Base-by-base conservation (phyloP, 108 stramenopile genomes). In the Conticribra weissflogii region DNA sequence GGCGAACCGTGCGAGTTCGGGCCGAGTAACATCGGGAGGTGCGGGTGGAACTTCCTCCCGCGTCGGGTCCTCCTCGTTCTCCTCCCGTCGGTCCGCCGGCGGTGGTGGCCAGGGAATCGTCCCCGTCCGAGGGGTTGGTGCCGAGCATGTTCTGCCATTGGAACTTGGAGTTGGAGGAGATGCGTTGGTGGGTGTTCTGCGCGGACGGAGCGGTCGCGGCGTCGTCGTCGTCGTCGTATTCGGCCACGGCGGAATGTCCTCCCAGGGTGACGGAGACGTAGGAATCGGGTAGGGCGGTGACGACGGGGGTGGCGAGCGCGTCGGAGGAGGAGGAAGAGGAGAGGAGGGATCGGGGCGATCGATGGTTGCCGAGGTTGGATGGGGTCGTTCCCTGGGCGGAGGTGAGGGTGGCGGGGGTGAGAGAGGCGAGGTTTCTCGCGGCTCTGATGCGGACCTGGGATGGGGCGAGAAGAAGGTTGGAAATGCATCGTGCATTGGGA, bases 391-490 rank as follows among this genome's bases (percentile, higher is more conserved):
- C 62, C 29, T 18, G 36, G 16, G 56, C 15, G 3, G 58, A 1
- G 15, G 49, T 3, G 8, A 60, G 52, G 0, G 70, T 36, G 3
- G 71, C 31, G 5, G 60, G 9, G 5, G 68, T 33, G 78, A 92
- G 87, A 31, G 88, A 83, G 53, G 95, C 91, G 17, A 97, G 87
- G 67, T 96, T 93, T 54, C 96, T 80, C 9, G 95, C 97, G 41
- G 79, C 91, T 63, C 91, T 86, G 59, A 97, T 89, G n/a, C 92
- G 83, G 15, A 97, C 90, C 74, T 95, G 34, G 44, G 27, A 56
- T 8, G 8, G 27, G 28, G 22, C 4, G 3, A 28, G 25, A 41
- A 24, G 24, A 41, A 49, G 41, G 12, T 9, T 4, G 34, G 4
- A 4, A 46, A 28, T 47, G 41, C 28, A 28, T 18, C 18, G 44